These are phyloP conservation scores for Penicillium sp. DNA, from an alignment of 2,329 filamentous ascomycete species.

Conservation along the genomic window DNA sequence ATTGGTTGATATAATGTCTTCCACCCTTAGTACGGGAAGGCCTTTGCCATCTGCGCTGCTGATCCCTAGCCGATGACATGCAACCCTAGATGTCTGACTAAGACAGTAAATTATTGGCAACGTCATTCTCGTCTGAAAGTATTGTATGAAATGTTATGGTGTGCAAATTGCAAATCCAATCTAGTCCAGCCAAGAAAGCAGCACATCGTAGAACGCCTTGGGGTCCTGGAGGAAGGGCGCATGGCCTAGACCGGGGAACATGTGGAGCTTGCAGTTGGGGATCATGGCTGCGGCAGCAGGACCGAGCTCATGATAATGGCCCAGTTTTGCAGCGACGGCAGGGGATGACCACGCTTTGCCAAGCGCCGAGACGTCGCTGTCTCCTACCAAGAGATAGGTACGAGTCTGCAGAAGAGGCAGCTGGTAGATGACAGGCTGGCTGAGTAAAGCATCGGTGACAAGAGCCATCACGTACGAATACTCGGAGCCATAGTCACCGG, in stretches of 20 bases:
- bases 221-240: slow-evolving; percentile 16
- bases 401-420: slow-evolving; percentile 11
- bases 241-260: slow-evolving; percentile 15
- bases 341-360: slow-evolving; percentile 10
- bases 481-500: slow-evolving; percentile 6
- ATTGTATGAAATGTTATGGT: neutral
- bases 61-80: too few species aligned
- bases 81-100: neutral
- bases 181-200: slow-evolving; percentile 5
- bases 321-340: slow-evolving; percentile 5
- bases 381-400: slow-evolving; percentile 14
- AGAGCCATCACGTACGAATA: slow-evolving; percentile 14
- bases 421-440: slow-evolving; percentile 12
- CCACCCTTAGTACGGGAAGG: neutral
- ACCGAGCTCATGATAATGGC: slow-evolving; percentile 8
- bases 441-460: slow-evolving; percentile 12
- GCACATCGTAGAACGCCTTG: slow-evolving; percentile 6
- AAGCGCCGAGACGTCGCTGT: slow-evolving; percentile 10
- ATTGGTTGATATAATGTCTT: neutral
- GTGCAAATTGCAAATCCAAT: neutral
- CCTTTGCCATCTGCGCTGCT: neutral
- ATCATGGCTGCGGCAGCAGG: slow-evolving; percentile 13
- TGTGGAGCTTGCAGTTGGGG: slow-evolving; percentile 11
- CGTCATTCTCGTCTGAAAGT: neutral
- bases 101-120: neutral